Percentiles rank a stretch among this genome's conserved stretches.
Evolutionary conservation across 2,329 filamentous ascomycete genomes (phyloP).

Genomic region (Neurospora crassa): DNA sequence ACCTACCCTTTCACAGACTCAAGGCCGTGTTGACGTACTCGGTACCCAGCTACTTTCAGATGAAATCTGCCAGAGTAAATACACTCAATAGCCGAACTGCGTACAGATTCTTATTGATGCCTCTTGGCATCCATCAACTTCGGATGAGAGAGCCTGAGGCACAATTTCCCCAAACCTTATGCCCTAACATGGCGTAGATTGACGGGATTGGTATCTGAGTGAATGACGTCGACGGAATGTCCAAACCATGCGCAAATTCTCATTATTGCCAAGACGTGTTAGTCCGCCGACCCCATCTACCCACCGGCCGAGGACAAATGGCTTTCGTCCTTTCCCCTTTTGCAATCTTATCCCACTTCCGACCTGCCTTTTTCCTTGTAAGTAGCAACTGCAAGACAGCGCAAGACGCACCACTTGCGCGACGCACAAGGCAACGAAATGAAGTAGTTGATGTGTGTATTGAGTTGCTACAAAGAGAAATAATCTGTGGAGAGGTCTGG

Average conservation of each 20-base stretch:
- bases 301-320: not conserved
- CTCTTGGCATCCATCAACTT: not conserved
- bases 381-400: too few species aligned
- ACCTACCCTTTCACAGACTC: not conserved
- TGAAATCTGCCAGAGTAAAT: not conserved
- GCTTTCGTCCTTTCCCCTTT: not conserved
- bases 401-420: too few species aligned
- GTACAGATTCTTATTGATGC: not conserved
- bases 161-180: too few species aligned
- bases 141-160: not conserved
- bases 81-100: not conserved
- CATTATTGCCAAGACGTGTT: not conserved
- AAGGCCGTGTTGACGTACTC: not conserved
- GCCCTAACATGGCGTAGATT: too few species aligned
- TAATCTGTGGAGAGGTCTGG: too few species aligned
- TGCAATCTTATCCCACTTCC: too few species aligned
- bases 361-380: too few species aligned
- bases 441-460: too few species aligned
- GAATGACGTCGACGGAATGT: not conserved
- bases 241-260: not conserved
- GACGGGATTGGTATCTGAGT: too few species aligned
- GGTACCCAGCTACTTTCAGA: not conserved
- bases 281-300: not conserved
- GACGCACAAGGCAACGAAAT: too few species aligned
- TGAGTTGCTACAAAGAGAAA: too few species aligned